Base-by-base conservation (phyloP, 179 eudicot genomes). In the Beta macrorhiza region DNA sequence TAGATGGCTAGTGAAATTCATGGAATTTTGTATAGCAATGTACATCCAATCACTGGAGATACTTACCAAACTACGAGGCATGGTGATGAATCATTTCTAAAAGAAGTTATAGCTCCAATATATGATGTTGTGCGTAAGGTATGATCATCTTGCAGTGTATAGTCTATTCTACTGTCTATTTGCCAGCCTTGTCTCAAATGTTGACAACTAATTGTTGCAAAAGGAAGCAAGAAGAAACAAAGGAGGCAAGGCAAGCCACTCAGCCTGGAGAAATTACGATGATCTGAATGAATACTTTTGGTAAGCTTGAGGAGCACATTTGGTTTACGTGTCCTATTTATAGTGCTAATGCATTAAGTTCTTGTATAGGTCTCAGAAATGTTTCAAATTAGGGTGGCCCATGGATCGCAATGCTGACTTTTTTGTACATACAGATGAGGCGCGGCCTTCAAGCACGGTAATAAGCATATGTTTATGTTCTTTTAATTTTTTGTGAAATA, bases 271-370 rank as follows among this genome's bases (percentile, higher is more conserved):
- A 86, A 97, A 97, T 80, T 97, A 97, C 83, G 99, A 97, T 81
- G 99, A 97, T 87, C 81, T 97, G 68, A 97, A 97, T 85, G 99
- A 97, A 86, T 97, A 97, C 85, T 97, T 97, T 84, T 97, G 99
- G 99, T 97, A 88, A 86, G 83, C 81, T 67, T 80, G 74, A 67
- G 22, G 63, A 10, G 44, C 42, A n/a, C 19, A 53, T 44, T 52
- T 74, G 9, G 25, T 55, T 68, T 58, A 11, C 29, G 69, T 79
- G 49, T 53, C 47, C 12, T 72, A 44, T 44, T 61, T 32, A 49
- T 80, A 12, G 72, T 83, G 16, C 79, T 84, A 73, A 86, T 79
- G 56, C 49, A 65, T 62, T 42, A 37, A 65, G 47, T 44, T 22
- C 32, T 87, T 73, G 29, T 32, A 78, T 87, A 97, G 99, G 99